These are phyloP conservation scores for Papiliotrema fonsecae DNA, from an alignment of 1,284 basidiomycete species.

Conservation along the genomic window DNA sequence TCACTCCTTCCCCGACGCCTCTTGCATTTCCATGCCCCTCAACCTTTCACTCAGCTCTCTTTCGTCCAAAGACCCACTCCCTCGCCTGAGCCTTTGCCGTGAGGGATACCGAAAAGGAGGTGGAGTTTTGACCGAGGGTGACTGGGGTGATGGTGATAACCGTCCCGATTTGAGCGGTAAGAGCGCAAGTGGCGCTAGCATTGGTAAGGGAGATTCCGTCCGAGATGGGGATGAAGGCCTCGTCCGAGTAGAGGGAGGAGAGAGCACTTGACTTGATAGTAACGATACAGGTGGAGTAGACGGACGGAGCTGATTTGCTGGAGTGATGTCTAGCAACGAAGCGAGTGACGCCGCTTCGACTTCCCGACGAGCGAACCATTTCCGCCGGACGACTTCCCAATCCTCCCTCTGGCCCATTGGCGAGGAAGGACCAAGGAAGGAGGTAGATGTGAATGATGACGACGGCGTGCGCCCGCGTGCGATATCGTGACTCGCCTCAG, in stretches of 20 bases:
- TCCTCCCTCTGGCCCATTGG: neutral
- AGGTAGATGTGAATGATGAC: neutral
- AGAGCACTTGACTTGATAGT: slow-evolving; percentile 1
- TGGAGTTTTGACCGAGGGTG: slow-evolving; percentile 9
- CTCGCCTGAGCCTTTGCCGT: slow-evolving; percentile 4
- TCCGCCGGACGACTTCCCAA: slow-evolving; percentile 3
- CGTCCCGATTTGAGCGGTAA: slow-evolving; percentile 3
- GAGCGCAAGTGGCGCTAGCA: slow-evolving; percentile 3
- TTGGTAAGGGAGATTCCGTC: neutral
- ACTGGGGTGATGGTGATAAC: slow-evolving; percentile 5
- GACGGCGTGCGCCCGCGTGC: neutral
- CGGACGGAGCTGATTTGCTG: neutral
- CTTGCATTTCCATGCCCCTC: neutral
- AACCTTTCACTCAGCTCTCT: slow-evolving; percentile 35
- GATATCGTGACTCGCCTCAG: neutral
- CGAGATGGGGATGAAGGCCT: no score
- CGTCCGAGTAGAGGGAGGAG: no score
- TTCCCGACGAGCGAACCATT: slow-evolving; percentile 5
- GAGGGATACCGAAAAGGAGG: slow-evolving; percentile 1
- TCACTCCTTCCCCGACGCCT: neutral
- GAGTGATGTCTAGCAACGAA: neutral
- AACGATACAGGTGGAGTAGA: neutral
- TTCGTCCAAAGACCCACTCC: slow-evolving; percentile 25
- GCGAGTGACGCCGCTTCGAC: neutral
- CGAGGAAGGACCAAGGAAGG: neutral